phyloP scores from a whole-genome alignment of 768 basidiomycete genomes.

The Chalciporus chontae region DNA sequence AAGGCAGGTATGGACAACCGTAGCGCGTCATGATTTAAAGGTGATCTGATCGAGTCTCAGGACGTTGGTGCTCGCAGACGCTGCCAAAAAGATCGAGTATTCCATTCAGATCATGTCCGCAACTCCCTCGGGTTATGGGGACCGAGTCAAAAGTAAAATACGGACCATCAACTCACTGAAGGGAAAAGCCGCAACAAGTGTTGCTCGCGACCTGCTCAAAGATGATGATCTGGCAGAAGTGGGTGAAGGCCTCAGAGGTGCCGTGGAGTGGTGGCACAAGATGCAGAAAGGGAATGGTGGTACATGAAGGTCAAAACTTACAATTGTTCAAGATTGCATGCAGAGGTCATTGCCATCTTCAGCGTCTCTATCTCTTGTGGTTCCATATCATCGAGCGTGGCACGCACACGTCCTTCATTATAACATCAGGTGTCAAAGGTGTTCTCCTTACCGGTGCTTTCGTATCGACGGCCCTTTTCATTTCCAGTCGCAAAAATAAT shows the following conservation, averaged over 20 bases:
- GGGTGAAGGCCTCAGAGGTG: conserved; percentile 5
- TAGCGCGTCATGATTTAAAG: not conserved
- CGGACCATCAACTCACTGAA: conserved; percentile 34
- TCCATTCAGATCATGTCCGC: conserved; percentile 45
- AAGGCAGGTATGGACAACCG: conserved; percentile 22
- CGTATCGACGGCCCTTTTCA: no score
- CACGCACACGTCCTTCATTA: no score
- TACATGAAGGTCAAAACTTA: not conserved
- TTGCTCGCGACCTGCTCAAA: not conserved
- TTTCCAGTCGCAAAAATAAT: no score
- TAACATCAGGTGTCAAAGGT: no score
- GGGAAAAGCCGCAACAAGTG: not conserved
- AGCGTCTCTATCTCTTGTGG: no score
- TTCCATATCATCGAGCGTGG: no score
- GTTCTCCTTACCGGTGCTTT: no score
- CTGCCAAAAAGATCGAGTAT: conserved; percentile 49
- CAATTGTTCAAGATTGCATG: no score
- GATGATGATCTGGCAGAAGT: conserved; percentile 11
- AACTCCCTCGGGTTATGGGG: conserved; percentile 48
- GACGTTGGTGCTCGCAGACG: conserved; percentile 36
- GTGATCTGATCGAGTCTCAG: conserved; percentile 26
- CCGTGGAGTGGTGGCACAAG: conserved; percentile 6
- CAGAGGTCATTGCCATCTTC: no score
- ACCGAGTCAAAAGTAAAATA: conserved; percentile 32
- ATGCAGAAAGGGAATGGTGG: not conserved